Evolutionary conservation across 352 stramenopile species (phyloP).

Genomic region (Phytophthora megakarya): DNA sequence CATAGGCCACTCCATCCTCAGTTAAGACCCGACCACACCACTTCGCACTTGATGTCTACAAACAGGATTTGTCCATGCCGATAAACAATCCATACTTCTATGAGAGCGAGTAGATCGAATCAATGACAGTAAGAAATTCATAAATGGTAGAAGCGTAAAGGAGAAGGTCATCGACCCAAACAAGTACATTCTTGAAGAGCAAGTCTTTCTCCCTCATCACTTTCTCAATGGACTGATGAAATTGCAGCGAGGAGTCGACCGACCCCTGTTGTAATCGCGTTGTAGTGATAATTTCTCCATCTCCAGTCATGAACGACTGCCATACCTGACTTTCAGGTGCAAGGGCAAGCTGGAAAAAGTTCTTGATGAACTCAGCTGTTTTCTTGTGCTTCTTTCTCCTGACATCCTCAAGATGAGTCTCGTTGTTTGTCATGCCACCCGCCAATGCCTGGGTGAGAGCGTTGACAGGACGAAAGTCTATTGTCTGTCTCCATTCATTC

Average conservation of each 20-base stretch:
- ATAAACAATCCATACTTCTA: no score
- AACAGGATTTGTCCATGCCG: no score
- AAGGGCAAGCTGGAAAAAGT: neutral
- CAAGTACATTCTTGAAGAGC: neutral
- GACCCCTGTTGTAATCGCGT: no score
- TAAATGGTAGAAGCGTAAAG: neutral
- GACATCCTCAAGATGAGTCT: conserved; percentile 11
- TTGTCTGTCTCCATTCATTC: conserved; percentile 2
- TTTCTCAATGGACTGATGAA: neutral
- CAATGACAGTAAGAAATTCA: no score
- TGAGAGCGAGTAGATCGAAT: no score
- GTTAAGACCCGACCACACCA: no score
- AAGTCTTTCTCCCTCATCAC: neutral
- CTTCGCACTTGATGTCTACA: no score
- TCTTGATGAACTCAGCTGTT: neutral
- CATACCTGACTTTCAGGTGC: neutral
- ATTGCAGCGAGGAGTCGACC: neutral
- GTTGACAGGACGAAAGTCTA: neutral
- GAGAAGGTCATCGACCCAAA: no score
- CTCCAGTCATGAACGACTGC: neutral
- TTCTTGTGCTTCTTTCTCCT: neutral
- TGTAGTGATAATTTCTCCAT: neutral
- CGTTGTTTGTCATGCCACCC: conserved; percentile 14
- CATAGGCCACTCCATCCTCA: no score
- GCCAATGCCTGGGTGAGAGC: neutral